These are phyloP conservation scores for Crithidia thermophila DNA, from an alignment of 208 protist species.

Conservation along the genomic window DNA sequence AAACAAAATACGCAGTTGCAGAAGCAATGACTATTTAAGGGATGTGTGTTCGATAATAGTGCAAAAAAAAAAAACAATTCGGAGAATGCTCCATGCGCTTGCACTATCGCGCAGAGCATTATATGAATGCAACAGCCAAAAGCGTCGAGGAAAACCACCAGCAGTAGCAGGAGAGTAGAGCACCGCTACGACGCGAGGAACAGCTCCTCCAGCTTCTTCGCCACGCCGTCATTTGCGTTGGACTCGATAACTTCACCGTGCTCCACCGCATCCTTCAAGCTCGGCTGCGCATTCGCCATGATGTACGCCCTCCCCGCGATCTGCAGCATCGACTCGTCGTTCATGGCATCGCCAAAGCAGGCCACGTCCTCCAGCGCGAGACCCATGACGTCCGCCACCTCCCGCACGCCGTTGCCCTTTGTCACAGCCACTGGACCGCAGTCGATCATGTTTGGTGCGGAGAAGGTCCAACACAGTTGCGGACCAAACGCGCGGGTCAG, in stretches of 20 bases:
- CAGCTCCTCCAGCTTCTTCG: slow-evolving; percentile 69
- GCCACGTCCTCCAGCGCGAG: slow-evolving; percentile 42
- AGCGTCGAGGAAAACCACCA: no score
- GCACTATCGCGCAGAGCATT: no score
- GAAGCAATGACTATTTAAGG: no score
- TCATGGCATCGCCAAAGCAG: slow-evolving; percentile 79
- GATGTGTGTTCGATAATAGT: no score
- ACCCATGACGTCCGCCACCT: slow-evolving; percentile 45
- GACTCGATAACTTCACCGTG: slow-evolving; percentile 47
- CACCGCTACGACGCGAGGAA: slow-evolving; percentile 40
- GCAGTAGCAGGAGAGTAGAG: no score
- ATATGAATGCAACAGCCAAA: no score
- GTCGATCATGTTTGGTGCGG: slow-evolving; percentile 38
- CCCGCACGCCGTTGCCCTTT: slow-evolving; percentile 55
- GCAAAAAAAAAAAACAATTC: no score
- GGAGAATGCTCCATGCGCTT: no score
- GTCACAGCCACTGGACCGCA: slow-evolving; percentile 32
- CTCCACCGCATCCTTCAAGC: slow-evolving; percentile 34
- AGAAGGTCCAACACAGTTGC: slow-evolving; percentile 29
- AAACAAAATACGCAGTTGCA: no score
- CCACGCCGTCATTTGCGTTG: slow-evolving; percentile 61
- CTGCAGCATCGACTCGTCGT: slow-evolving; percentile 67
- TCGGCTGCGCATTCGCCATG: slow-evolving; percentile 53
- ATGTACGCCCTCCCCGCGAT: slow-evolving; percentile 50
- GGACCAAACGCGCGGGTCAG: slow-evolving; percentile 21